Evolutionary conservation across 306 rosid species (phyloP), one percentile per base, ranked within the genome.

Genomic region (Castanospermum australe): DNA sequence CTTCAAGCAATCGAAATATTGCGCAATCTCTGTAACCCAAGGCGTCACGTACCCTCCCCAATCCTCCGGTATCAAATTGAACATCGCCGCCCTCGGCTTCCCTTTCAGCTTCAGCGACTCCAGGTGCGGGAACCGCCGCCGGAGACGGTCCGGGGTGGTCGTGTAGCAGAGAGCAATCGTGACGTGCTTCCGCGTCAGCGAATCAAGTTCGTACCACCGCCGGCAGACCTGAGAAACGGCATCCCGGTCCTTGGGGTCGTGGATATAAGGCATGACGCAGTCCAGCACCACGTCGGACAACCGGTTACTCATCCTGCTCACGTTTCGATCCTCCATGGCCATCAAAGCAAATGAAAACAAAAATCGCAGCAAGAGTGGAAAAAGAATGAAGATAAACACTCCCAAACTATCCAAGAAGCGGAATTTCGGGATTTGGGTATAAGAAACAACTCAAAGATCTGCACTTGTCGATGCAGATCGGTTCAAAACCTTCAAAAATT

Each of bases 31-130:
- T 21, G 0, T 65, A 0, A 95, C 91, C 99, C 99, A 95, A 0
- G 98, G 98, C 5, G 90, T 89, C 0, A 95, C 98, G 18, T 69
- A 89, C 0, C 99, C 99, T 51, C 99, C 99, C 99, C 99, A 95
- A 69, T 95, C 89, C 86, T 95, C 99, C 1, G 97, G 98, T 47
- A 95, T 95, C 64, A 95, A 79, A 82, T 95, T 95, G 84, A 95
- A 93, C 98, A 93, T 93, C 5, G 99, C 97, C 2, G 99, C 98
- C 28, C 99, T 83, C 1, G 99, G 99, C 84, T 95, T 95, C 7
- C 98, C 99, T 36, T 95, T 95, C 71, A 95, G 80, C 47, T 85
- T 84, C 83, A 95, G 76, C 11, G 99, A 95, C 69, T 93, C 97
- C 0, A 95, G 86, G 76, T 93, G 92, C 1, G 83, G 81, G 55